phyloP scores from a whole-genome alignment of 371 early-diverging fungal genomes.

The Furculomyces boomerangus region DNA sequence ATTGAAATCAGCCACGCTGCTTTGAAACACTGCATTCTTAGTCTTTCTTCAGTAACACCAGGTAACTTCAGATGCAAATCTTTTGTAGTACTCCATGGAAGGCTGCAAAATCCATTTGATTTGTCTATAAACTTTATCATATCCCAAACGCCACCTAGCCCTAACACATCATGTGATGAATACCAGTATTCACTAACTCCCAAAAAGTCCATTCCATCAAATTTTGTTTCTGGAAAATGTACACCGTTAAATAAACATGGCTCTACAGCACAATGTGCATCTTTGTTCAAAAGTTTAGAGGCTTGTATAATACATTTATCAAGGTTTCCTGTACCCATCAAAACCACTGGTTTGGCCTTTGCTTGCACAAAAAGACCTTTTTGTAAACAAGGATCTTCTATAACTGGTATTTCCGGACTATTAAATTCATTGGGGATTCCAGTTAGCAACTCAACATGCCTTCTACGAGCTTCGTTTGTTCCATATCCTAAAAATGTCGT shows the following conservation, averaged over 20 bases:
- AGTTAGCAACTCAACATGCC: constrained; percentile 33
- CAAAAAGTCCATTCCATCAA: constrained; percentile 54
- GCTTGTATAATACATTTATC: constrained; percentile 43
- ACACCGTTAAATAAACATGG: constrained; percentile 88
- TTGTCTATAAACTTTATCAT: constrained; percentile 42
- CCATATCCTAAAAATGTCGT: constrained; percentile 89
- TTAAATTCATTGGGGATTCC: background rate
- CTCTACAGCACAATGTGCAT: constrained; percentile 40
- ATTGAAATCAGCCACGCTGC: constrained; percentile 81
- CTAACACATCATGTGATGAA: constrained; percentile 58
- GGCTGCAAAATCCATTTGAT: constrained; percentile 50
- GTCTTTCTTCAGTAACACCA: constrained; percentile 29
- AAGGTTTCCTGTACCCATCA: constrained; percentile 63
- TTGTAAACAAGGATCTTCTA: constrained; percentile 75
- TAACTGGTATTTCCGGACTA: constrained; percentile 1
- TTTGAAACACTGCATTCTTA: constrained; percentile 84
- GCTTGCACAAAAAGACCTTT: constrained; percentile 27
- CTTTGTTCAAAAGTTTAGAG: constrained; percentile 55
- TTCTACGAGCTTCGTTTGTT: constrained; percentile 75
- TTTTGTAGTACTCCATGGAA: constrained; percentile 35
- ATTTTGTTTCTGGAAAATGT: constrained; percentile 66
- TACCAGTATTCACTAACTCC: constrained; percentile 94
- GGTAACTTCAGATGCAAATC: constrained; percentile 10
- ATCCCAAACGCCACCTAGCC: constrained; percentile 62
- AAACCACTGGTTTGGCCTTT: constrained; percentile 24